These are phyloP conservation scores for Plectranthus barbatus DNA, from an alignment of 257 asterid species.

Conservation along the genomic window DNA sequence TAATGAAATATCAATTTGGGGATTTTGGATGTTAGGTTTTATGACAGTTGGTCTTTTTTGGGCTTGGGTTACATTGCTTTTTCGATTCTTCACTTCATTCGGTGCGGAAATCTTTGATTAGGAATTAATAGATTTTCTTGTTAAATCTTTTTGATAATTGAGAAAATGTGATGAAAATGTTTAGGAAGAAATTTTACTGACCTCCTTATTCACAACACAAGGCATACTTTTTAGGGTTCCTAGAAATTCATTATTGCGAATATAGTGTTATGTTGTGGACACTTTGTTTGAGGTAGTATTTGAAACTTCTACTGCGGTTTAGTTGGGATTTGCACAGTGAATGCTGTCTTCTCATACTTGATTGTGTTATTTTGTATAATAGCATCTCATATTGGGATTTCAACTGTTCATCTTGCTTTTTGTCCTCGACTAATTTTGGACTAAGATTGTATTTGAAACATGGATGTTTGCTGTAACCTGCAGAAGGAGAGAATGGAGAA, in stretches of 20 bases:
- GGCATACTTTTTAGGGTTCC: background rate
- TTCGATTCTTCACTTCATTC: background rate
- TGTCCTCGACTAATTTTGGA: background rate
- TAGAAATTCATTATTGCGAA: background rate
- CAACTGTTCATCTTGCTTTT: background rate
- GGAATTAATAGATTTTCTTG: background rate
- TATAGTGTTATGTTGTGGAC: background rate
- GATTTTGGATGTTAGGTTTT: background rate
- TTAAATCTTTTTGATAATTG: background rate
- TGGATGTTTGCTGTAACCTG: conserved; percentile 4
- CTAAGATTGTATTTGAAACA: background rate
- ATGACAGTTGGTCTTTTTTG: background rate
- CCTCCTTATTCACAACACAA: background rate
- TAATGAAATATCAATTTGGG: background rate
- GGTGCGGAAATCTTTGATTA: background rate
- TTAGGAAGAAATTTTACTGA: background rate
- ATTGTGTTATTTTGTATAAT: background rate
- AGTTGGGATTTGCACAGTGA: conserved; percentile 1
- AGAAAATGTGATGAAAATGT: background rate
- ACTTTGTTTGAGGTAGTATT: background rate
- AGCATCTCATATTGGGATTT: background rate
- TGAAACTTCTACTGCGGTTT: background rate
- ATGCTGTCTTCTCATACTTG: background rate
- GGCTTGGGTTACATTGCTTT: background rate
- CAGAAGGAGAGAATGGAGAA: conserved; percentile 66